Evolutionary conservation across 768 basidiomycete genomes (phyloP).

Genomic region (Mycena rosella): DNA sequence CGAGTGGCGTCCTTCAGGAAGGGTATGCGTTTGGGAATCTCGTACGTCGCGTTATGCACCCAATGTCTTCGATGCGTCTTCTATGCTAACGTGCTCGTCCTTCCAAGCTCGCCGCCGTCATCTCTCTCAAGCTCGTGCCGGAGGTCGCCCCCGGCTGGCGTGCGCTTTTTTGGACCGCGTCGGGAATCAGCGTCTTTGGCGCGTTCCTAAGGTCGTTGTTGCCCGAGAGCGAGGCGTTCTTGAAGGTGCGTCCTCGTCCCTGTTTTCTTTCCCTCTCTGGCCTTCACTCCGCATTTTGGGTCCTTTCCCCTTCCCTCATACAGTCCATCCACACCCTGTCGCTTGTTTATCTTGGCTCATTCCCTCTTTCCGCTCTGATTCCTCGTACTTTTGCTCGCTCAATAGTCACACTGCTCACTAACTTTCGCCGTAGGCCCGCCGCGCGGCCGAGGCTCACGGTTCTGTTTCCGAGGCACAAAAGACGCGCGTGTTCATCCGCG

Average conservation of each 20-base stretch:
- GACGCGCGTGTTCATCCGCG: conserved; percentile 78
- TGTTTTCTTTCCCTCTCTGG: conserved; percentile 8
- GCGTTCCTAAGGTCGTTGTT: conserved; percentile 76
- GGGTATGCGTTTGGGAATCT: conserved; percentile 23
- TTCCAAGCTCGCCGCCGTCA: conserved; percentile 72
- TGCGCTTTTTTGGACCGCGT: conserved; percentile 83
- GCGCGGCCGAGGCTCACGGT: conserved; percentile 42
- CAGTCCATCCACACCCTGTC: conserved; percentile 1
- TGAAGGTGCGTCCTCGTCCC: conserved; percentile 20
- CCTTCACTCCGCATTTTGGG: not conserved
- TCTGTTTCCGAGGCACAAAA: conserved; percentile 54
- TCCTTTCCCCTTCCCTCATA: conserved; percentile 2
- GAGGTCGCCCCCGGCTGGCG: conserved; percentile 70
- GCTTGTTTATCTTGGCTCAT: conserved; percentile 6
- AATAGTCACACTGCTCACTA: conserved; percentile 13
- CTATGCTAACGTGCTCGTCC: conserved; percentile 6
- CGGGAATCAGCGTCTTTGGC: conserved; percentile 77
- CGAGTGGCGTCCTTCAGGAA: too few relatives aligned
- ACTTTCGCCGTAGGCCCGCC: conserved; percentile 22
- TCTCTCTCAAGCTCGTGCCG: conserved; percentile 78
- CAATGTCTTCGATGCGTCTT: conserved; percentile 17
- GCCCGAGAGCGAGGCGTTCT: conserved; percentile 53
- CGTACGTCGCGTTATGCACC: conserved; percentile 10
- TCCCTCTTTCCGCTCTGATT: not conserved
- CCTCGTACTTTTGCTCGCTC: conserved; percentile 2